phyloP scores from a whole-genome alignment of 1,284 basidiomycete genomes.

The Cryptococcus sp. region DNA sequence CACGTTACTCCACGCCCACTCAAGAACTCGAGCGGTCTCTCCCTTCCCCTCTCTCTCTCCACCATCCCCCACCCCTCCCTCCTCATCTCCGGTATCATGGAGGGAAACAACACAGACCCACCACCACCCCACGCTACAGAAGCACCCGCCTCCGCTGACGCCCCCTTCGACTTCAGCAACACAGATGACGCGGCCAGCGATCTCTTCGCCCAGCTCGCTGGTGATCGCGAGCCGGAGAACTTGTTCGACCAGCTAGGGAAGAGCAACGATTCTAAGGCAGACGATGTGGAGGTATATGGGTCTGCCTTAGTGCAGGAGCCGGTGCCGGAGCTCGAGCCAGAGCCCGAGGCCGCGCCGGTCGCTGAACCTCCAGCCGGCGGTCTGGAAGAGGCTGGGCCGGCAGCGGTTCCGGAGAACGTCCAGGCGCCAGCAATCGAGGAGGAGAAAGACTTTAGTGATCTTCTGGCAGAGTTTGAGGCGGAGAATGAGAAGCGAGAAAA shows the following conservation, averaged over 20 bases:
- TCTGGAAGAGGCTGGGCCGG: background rate
- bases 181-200: conserved; percentile 1
- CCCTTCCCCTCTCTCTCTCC: background rate
- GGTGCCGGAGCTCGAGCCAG: background rate
- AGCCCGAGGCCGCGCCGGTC: conserved; percentile 5
- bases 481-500: conserved; percentile 4
- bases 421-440: background rate
- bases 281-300: background rate
- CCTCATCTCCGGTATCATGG: background rate
- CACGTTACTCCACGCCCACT: too few species aligned
- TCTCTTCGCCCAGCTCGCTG: conserved; percentile 7
- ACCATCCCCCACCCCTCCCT: background rate
- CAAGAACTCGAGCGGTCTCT: too few species aligned
- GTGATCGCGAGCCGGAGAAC: background rate
- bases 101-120: background rate
- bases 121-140: background rate
- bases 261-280: background rate
- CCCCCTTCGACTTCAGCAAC: background rate
- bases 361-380: too few species aligned
- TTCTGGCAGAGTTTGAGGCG: conserved; percentile 31
- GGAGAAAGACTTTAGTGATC: conserved; percentile 24
- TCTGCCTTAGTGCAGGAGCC: background rate
- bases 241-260: background rate
- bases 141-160: background rate
- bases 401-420: background rate